Percentiles rank a stretch among this genome's conserved stretches.
Conservation (phyloP, 345 rosid species). For the Raphanus raphanistrum region DNA sequence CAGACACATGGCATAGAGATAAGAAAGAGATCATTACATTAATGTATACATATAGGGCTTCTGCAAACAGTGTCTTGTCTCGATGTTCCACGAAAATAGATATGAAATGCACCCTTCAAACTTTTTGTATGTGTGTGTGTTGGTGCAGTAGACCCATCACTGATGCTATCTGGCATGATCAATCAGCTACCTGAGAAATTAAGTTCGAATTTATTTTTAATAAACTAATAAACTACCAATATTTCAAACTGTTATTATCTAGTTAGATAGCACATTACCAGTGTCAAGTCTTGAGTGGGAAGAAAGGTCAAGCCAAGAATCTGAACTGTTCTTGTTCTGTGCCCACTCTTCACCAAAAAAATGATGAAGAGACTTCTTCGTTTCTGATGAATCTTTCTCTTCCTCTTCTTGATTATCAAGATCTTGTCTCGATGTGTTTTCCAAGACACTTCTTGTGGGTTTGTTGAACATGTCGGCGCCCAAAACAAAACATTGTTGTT, state of each 20-base stretch:
- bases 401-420: slow-evolving; percentile 41
- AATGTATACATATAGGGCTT: slow-evolving; percentile 32
- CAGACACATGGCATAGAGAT: slow-evolving; percentile 11
- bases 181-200: slow-evolving; percentile 23
- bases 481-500: slow-evolving; percentile 56
- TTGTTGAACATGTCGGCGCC: slow-evolving; percentile 66
- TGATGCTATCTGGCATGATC: slow-evolving; percentile 7
- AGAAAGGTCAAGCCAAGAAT: slow-evolving; percentile 49
- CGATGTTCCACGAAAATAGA: slow-evolving; percentile 36
- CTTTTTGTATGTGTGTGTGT: slow-evolving; percentile 12
- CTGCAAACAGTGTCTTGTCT: slow-evolving; percentile 40
- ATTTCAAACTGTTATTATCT: slow-evolving; percentile 1
- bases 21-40: slow-evolving; percentile 1
- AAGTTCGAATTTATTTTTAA: not conserved
- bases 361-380: slow-evolving; percentile 70
- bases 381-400: slow-evolving; percentile 43
- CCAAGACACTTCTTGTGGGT: slow-evolving; percentile 46
- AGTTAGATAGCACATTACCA: slow-evolving; percentile 28
- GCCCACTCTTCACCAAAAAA: slow-evolving; percentile 66
- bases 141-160: slow-evolving; percentile 31
- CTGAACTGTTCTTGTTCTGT: slow-evolving; percentile 45
- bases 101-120: slow-evolving; percentile 25
- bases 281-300: slow-evolving; percentile 47
- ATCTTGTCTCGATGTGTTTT: slow-evolving; percentile 30
- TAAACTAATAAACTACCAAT: not conserved